Evolutionary conservation across 371 early-diverging fungal species (phyloP).

Genomic region (Mortierella sp.): DNA sequence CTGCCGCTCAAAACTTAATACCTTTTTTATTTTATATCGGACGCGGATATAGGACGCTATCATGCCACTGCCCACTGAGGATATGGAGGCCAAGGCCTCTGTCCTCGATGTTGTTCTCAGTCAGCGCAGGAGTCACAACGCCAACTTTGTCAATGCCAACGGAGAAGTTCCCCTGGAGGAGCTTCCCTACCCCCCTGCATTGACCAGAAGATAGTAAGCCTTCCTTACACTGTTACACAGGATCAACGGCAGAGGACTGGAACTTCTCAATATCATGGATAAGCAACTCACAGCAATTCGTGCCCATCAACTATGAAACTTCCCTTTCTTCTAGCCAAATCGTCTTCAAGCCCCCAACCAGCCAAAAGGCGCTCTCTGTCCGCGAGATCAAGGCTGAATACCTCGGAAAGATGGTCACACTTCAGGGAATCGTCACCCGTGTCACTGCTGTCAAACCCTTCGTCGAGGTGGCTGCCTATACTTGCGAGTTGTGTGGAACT

Average conservation of each 20-base stretch:
- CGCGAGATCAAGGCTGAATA: conserved; percentile 88
- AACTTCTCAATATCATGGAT: not conserved
- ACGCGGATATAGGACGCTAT: conserved; percentile 65
- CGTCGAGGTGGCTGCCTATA: conserved; percentile 93
- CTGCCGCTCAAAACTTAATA: not conserved
- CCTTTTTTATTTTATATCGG: not conserved
- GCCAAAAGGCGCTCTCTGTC: conserved; percentile 80
- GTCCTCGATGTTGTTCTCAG: conserved; percentile 93
- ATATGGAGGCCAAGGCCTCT: conserved; percentile 80
- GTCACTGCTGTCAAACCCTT: conserved; percentile 98
- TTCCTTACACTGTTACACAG: not conserved
- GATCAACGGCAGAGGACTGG: not conserved
- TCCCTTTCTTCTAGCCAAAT: conserved; percentile 70
- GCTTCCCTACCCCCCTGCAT: conserved; percentile 79
- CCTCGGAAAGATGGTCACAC: conserved; percentile 92
- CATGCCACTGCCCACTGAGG: conserved; percentile 75
- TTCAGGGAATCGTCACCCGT: conserved; percentile 97
- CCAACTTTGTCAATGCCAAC: conserved; percentile 56
- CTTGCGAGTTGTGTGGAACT: conserved; percentile 97
- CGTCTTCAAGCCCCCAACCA: conserved; percentile 84
- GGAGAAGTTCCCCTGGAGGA: conserved; percentile 60
- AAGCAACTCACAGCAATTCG: not conserved
- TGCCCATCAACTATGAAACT: conserved; percentile 1
- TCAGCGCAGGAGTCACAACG: conserved; percentile 86
- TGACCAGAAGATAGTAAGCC: conserved; percentile 90